Base-by-base conservation (phyloP, 2,329 filamentous ascomycete species). In the Pseudogymnoascus sp. region DNA sequence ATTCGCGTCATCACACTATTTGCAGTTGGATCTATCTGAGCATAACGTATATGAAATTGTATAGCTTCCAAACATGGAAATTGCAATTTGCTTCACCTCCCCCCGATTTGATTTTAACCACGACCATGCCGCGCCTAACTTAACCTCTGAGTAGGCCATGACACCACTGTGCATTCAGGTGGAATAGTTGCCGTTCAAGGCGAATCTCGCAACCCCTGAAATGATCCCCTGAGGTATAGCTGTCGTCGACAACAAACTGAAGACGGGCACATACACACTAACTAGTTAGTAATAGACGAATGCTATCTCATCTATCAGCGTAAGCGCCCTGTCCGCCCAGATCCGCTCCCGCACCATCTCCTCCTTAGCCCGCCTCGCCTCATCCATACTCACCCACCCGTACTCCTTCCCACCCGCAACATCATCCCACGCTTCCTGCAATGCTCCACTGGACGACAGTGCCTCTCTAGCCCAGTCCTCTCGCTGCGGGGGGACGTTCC, bases 401-500 rank as follows among this genome's bases (percentile, higher is more conserved):
- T 42, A 11, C 38, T 21, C 9, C 9, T 42, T 21, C 17, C 38
- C 38, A 11, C 38, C 38, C 38, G 17, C 17, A 42, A 42, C 38
- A 42, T 21, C 38, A 21, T 42, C 17, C 38, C 38, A 8, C 38
- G 17, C 38, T 42, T 11, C 38, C 38, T 21, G 38, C 17, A 21
- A 17, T 42, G 44, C 23, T n/a, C 21, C 44, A 15, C 5, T 3
- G 9, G 33, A 36, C 13, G 13, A 26, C 26, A 26, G 26, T 15
- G 38, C 38, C 38, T 42, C 38, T 21, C 38, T 9, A 64, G 63
- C 76, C 80, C 80, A 83, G 3, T 77, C 72, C 21, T 76, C 68
- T 61, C 76, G 77, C 67, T 83, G 80, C 4, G 79, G 79, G 0
- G 80, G 79, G 0, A 82, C 74, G 64, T 83, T 80, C 0, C 74